Percentiles rank a stretch among this genome's conserved stretches.
These are phyloP conservation scores for Diddensiella santjacobensis DNA, from an alignment of 805 yeast species.

Conservation along the genomic window DNA sequence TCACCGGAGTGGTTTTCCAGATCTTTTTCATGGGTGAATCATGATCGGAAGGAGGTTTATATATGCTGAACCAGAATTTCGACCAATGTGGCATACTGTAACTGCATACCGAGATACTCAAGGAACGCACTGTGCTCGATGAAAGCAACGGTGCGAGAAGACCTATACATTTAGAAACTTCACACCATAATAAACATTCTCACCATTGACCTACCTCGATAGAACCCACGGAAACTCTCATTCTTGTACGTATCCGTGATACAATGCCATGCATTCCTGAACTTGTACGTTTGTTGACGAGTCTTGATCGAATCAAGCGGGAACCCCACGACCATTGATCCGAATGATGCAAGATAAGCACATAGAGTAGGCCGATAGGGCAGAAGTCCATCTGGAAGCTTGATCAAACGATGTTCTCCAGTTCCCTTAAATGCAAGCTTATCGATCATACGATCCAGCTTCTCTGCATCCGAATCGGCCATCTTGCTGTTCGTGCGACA, in stretches of 20 bases:
- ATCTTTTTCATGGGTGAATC: slow-evolving; percentile 10
- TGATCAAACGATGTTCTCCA: not conserved
- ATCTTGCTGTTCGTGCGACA: no score
- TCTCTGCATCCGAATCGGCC: slow-evolving; percentile 1
- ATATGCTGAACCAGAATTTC: slow-evolving; percentile 17
- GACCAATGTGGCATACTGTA: slow-evolving; percentile 41
- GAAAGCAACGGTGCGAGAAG: slow-evolving; percentile 67
- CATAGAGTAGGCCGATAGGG: slow-evolving; percentile 51
- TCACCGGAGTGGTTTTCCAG: slow-evolving; percentile 20
- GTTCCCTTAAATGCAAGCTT: slow-evolving; percentile 10
- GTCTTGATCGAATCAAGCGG: slow-evolving; percentile 87
- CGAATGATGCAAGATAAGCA: slow-evolving; percentile 61
- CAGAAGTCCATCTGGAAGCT: slow-evolving; percentile 14
- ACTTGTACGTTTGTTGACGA: slow-evolving; percentile 75
- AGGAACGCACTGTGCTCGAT: slow-evolving; percentile 55
- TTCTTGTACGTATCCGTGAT: slow-evolving; percentile 47
- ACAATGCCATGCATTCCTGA: slow-evolving; percentile 55
- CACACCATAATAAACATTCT: no score
- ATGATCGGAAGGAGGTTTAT: slow-evolving; percentile 13
- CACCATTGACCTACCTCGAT: slow-evolving; percentile 63
- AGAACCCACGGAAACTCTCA: slow-evolving; percentile 70
- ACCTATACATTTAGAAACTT: slow-evolving; percentile 7
- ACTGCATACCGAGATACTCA: slow-evolving; percentile 63
- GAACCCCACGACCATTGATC: slow-evolving; percentile 68
- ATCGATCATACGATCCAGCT: slow-evolving; percentile 3